These are phyloP conservation scores for Colletotrichum tanaceti DNA, from an alignment of 2,329 filamentous ascomycete genomes.

Conservation along the genomic window DNA sequence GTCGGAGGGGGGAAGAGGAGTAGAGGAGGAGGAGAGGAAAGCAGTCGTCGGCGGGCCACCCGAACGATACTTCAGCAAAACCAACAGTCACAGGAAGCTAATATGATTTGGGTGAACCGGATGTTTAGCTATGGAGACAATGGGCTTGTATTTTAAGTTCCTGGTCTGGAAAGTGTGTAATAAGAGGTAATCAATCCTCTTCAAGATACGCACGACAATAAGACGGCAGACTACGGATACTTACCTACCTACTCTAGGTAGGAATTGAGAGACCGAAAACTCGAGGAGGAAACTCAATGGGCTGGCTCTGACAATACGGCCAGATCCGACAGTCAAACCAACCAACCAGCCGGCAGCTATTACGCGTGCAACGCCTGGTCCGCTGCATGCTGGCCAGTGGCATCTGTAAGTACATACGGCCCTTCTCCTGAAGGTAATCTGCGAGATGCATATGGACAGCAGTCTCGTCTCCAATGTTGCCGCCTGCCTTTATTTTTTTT, in stretches of 20 bases:
- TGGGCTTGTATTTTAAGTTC: not conserved
- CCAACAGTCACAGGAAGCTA: slow-evolving; percentile 25
- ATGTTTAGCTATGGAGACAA: slow-evolving; percentile 31
- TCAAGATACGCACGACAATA: slow-evolving; percentile 12
- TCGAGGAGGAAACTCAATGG: not conserved
- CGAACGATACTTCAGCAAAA: slow-evolving; percentile 10
- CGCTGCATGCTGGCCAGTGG: not conserved
- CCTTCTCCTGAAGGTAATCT: slow-evolving; percentile 25
- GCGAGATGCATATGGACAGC: slow-evolving; percentile 20
- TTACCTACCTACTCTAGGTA: not conserved
- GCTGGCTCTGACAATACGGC: slow-evolving; percentile 21
- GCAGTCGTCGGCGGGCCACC: slow-evolving; percentile 27
- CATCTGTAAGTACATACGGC: not conserved
- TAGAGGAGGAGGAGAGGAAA: not conserved
- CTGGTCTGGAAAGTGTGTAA: too few relatives aligned
- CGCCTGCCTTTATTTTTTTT: not conserved
- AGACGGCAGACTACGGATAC: slow-evolving; percentile 15
- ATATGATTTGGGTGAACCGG: slow-evolving; percentile 34
- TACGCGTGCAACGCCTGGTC: not conserved
- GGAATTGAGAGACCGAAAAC: not conserved
- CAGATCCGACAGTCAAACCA: not conserved
- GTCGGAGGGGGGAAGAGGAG: slow-evolving; percentile 7
- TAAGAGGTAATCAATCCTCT: not conserved
- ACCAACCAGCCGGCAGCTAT: slow-evolving; percentile 9
- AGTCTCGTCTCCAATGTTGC: not conserved